These are phyloP conservation scores for Orbilia oligospora DNA, from an alignment of 2,329 filamentous ascomycete genomes.

Conservation along the genomic window DNA sequence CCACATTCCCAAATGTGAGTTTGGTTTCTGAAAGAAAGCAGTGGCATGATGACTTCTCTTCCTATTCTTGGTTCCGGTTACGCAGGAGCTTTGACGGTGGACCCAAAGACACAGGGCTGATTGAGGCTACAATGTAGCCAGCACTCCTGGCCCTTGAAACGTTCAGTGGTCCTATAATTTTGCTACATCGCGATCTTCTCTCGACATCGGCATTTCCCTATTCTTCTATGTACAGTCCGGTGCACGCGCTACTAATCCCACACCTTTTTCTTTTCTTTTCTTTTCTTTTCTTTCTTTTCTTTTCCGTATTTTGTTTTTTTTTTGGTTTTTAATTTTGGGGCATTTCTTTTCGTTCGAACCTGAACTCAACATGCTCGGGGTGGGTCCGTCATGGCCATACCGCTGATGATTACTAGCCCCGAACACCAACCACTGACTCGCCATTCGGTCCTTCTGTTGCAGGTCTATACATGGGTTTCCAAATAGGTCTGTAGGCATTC, in stretches of 20 bases:
- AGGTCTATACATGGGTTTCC: conserved; percentile 58
- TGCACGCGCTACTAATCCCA: conserved; percentile 4
- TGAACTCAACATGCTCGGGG: conserved; percentile 26
- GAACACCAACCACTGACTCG: conserved; percentile 54
- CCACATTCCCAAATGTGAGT: conserved; percentile 50
- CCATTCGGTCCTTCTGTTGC: conserved; percentile 44
- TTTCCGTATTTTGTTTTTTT: conserved; percentile 21
- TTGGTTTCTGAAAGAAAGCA: conserved; percentile 19
- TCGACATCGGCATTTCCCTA: conserved; percentile 59
- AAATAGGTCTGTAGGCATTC: conserved; percentile 50
- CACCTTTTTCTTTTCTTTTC: conserved; percentile 11
- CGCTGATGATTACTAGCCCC: conserved; percentile 43
- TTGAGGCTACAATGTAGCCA: conserved; percentile 57
- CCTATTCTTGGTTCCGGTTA: conserved; percentile 32
- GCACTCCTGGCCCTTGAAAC: conserved; percentile 57
- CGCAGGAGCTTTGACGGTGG: conserved; percentile 51
- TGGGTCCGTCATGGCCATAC: conserved; percentile 29
- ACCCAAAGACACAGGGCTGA: conserved; percentile 59
- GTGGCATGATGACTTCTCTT: conserved; percentile 58
- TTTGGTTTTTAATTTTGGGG: no score
- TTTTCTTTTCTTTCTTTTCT: conserved; percentile 6
- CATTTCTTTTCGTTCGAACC: conserved; percentile 11
- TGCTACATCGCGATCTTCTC: conserved; percentile 61
- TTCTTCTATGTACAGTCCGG: neutral
- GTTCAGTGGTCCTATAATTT: conserved; percentile 59